phyloP scores from a whole-genome alignment of 148 eudicot species.

The Rhododendron molle region DNA sequence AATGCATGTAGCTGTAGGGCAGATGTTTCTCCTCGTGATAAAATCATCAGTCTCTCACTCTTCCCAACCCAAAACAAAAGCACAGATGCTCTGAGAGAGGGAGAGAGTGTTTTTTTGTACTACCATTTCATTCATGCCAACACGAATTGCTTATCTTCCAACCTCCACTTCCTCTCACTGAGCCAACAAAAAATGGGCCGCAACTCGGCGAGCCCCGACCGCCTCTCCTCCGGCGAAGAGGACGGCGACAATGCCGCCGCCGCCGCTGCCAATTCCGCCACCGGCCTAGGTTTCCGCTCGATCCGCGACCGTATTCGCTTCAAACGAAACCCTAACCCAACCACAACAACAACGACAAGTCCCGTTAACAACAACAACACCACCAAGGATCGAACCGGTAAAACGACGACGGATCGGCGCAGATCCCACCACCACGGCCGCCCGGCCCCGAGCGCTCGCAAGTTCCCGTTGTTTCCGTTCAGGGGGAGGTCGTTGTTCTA shows the following conservation, averaged over 20 bases:
- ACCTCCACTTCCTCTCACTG: neutral
- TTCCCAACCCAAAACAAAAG: neutral
- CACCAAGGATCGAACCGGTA: slow-evolving; percentile 22
- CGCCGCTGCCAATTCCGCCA: slow-evolving; percentile 10
- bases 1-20: no score
- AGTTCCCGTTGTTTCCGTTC: slow-evolving; percentile 30
- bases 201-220: slow-evolving; percentile 27
- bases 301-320: slow-evolving; percentile 60
- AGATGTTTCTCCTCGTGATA: neutral
- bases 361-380: neutral
- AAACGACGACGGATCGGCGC: slow-evolving; percentile 32
- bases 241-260: slow-evolving; percentile 2
- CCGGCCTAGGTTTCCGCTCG: slow-evolving; percentile 45
- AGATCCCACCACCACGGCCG: slow-evolving; percentile 40
- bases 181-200: slow-evolving; percentile 20
- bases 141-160: neutral
- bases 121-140: slow-evolving; percentile 9
- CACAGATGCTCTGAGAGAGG: neutral
- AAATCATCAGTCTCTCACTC: neutral
- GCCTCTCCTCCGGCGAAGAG: slow-evolving; percentile 12
- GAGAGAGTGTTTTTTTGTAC: neutral
- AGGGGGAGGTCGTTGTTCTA: slow-evolving; percentile 61
- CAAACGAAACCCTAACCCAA: slow-evolving; percentile 44
- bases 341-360: neutral
- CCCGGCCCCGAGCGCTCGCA: slow-evolving; percentile 19